phyloP scores from a whole-genome alignment of 805 yeast species.

The Starmerella powellii region DNA sequence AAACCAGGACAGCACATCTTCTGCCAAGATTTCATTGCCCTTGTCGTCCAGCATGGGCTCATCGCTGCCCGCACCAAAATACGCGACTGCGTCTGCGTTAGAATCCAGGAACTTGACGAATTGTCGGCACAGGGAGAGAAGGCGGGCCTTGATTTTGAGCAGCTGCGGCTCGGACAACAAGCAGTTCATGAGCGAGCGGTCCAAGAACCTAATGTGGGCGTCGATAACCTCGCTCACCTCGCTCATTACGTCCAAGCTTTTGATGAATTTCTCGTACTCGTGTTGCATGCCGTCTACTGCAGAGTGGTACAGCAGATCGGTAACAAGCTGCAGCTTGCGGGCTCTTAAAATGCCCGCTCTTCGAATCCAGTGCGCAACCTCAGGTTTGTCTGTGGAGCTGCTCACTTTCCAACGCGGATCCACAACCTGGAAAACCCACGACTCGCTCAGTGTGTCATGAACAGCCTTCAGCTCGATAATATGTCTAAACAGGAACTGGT shows the following conservation, averaged over 20 bases:
- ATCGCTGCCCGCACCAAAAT: slow-evolving; percentile 24
- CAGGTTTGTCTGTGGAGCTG: slow-evolving; percentile 29
- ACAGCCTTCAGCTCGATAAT: slow-evolving; percentile 51
- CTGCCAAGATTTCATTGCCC: slow-evolving; percentile 21
- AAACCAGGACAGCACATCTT: slow-evolving; percentile 24
- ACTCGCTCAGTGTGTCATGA: slow-evolving; percentile 44
- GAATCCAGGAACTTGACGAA: slow-evolving; percentile 23
- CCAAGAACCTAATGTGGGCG: slow-evolving; percentile 46
- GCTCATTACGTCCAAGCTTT: slow-evolving; percentile 23
- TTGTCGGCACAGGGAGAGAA: slow-evolving; percentile 32
- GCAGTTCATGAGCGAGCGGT: slow-evolving; percentile 52
- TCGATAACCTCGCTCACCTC: slow-evolving; percentile 36
- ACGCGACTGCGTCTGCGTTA: slow-evolving; percentile 19
- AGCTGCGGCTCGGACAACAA: slow-evolving; percentile 49
- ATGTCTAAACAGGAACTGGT: slow-evolving; percentile 68
- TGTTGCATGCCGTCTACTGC: slow-evolving; percentile 48
- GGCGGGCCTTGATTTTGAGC: slow-evolving; percentile 33
- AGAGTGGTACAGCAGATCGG: slow-evolving; percentile 43
- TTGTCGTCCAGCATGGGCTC: slow-evolving; percentile 16
- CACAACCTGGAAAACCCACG: slow-evolving; percentile 60
- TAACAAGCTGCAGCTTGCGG: slow-evolving; percentile 45
- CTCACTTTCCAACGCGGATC: slow-evolving; percentile 55
- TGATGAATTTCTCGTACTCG: slow-evolving; percentile 37
- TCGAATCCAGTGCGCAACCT: slow-evolving; percentile 27
- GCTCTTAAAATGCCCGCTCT: slow-evolving; percentile 29